Evolutionary conservation across 192 early-diverging fungal genomes (phyloP).

Genomic region (Rhizophagus clarus): DNA sequence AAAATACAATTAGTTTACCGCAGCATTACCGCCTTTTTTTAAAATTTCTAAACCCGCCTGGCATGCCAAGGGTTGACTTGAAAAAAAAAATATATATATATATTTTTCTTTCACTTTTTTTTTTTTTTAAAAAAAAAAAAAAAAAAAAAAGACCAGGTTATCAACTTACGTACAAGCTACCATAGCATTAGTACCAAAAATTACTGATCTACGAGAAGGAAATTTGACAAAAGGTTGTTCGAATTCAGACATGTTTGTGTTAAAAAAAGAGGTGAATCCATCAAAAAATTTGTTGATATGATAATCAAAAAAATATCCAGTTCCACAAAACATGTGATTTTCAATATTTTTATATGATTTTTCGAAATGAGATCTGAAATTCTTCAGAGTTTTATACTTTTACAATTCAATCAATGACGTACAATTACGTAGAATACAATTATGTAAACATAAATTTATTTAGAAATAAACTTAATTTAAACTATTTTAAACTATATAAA

Average conservation of each 20-base stretch:
- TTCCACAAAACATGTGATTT: no score
- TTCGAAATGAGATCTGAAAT: no score
- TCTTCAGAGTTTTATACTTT: no score
- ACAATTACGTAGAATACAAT: no score
- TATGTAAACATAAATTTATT: no score
- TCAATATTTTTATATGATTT: no score
- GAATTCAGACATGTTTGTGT: neutral
- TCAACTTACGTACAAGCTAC: conserved; percentile 51
- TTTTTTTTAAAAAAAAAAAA: neutral
- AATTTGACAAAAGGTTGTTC: conserved; percentile 31
- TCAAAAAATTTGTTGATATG: no score
- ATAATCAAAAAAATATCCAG: no score
- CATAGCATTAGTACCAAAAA: conserved; percentile 65
- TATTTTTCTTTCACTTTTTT: neutral
- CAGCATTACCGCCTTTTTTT: conserved; percentile 73
- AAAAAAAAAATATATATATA: conserved; percentile 26
- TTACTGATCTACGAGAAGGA: conserved; percentile 52
- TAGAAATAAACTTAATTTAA: no score
- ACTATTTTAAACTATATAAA: no score
- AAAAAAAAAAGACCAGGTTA: neutral
- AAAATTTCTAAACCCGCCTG: conserved; percentile 66
- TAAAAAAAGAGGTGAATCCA: neutral
- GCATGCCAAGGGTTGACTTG: conserved; percentile 71
- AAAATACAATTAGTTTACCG: conserved; percentile 41
- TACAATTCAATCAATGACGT: no score